Evolutionary conservation across 208 protist genomes (phyloP), one percentile per base, ranked within the genome.

Genomic region (Trypanosoma vivax): DNA sequence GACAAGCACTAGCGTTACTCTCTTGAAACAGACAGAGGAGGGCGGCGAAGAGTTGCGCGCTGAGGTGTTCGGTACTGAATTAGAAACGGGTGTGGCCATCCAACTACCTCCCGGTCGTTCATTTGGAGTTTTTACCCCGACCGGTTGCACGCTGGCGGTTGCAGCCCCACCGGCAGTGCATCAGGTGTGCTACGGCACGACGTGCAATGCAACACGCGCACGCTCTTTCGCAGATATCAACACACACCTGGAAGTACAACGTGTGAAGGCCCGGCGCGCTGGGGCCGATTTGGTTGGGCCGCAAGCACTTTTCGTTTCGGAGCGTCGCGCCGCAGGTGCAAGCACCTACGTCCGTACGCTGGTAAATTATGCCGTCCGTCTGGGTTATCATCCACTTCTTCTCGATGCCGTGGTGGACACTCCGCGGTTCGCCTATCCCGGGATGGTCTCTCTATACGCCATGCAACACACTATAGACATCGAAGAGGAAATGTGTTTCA

Each of bases 331-430:
- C 41, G 52, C 33, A n/a, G 81, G 77, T 18, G 71, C 63, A 30
- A 83, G 76, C 50, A 73, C 66, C 25, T 82, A 76, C 39, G 55
- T 74, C 9, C 60, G 62, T 16, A 72, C 45, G 43, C 71, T 85
- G 14, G 43, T 52, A 18, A 71, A 84, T 43, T 83, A 78, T 35
- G 74, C 76, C 9, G 62, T 85, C 13, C 70, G 73, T 6, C 62
- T 81, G 4, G 80, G 80, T 47, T 88, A 83, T 48, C 75, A 88
- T 50, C 75, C 80, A 6, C 55, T 88, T 21, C 48, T 88, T 14
- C 16, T 88, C 10, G 80, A 83, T 59, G 69, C 61, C 5, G 63
- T 66, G 25, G 37, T 61, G 18, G 67, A 74, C 33, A 43, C 53
- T 18, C 70, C 70, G 4, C 48, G 54, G 37, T 83, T 83, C 38